Conservation (phyloP, 257 asterid genomes). For the Primulina eburnea region DNA sequence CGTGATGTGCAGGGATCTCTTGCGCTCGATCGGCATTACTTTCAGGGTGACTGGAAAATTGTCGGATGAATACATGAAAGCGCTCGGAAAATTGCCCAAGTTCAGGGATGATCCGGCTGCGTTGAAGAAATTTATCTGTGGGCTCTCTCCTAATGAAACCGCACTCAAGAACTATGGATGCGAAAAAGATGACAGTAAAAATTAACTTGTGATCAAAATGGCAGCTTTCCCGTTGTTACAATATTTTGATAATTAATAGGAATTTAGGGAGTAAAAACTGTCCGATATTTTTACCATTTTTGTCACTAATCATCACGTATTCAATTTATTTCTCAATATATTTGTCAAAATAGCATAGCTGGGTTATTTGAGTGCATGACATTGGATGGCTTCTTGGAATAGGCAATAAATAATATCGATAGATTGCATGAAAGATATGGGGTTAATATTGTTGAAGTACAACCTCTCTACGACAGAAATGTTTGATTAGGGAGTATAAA, state of each 20-base stretch:
- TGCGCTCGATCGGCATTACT: not conserved
- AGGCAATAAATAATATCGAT: no score
- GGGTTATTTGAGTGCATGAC: no score
- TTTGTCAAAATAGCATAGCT: no score
- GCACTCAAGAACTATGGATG: not conserved
- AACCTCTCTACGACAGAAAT: not conserved
- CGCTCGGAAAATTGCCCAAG: not conserved
- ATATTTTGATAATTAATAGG: not conserved
- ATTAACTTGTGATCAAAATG: not conserved
- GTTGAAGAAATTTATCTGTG: not conserved
- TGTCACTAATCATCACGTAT: not conserved
- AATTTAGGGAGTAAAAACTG: not conserved
- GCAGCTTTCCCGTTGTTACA: not conserved
- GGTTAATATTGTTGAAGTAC: not conserved
- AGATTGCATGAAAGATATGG: not conserved
- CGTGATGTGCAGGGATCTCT: not conserved
- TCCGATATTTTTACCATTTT: no score
- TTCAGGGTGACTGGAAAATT: not conserved
- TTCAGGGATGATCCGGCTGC: not conserved
- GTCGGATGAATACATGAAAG: not conserved
- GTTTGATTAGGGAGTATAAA: constrained; percentile 36
- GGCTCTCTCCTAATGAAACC: not conserved
- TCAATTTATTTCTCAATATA: no score
- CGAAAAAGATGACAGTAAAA: not conserved
- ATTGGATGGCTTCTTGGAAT: not conserved